These are phyloP conservation scores for Syzygium aqueum DNA, from an alignment of 345 rosid genomes.

Conservation along the genomic window DNA sequence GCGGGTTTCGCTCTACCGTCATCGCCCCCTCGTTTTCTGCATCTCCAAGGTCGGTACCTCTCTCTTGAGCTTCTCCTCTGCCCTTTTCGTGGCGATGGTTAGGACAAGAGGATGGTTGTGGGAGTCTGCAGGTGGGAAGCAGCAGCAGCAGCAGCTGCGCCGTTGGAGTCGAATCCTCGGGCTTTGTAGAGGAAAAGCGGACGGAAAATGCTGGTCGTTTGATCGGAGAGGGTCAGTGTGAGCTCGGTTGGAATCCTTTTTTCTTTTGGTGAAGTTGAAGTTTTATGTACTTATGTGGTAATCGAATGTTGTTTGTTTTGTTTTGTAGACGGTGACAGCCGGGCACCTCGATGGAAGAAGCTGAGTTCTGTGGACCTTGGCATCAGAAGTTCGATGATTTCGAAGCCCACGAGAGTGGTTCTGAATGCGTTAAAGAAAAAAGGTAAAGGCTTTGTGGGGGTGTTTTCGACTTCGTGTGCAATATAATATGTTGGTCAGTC, in stretches of 20 bases:
- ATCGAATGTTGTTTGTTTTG: background rate
- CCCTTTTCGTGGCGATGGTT: background rate
- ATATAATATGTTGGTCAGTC: background rate
- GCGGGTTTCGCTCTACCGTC: background rate
- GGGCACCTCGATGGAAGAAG: slow-evolving; percentile 33
- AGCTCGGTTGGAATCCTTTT: background rate
- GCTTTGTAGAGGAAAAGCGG: background rate
- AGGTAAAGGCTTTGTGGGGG: slow-evolving; percentile 16
- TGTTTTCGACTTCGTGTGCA: background rate
- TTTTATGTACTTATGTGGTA: background rate
- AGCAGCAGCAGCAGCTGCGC: background rate
- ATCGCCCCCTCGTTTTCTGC: slow-evolving; percentile 1
- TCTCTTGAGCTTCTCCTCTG: background rate
- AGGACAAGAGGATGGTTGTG: background rate
- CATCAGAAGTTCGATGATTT: slow-evolving; percentile 47
- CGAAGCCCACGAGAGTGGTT: slow-evolving; percentile 46
- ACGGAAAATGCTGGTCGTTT: background rate
- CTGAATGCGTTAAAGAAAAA: slow-evolving; percentile 42
- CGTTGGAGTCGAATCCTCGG: background rate
- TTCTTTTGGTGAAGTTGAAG: background rate
- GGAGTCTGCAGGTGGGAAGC: background rate
- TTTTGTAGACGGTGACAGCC: slow-evolving; percentile 1
- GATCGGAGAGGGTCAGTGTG: background rate
- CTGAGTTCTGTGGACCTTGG: slow-evolving; percentile 50
- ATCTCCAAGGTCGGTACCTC: background rate